phyloP scores from a whole-genome alignment of 257 asterid genomes.

The Solanum chilense region DNA sequence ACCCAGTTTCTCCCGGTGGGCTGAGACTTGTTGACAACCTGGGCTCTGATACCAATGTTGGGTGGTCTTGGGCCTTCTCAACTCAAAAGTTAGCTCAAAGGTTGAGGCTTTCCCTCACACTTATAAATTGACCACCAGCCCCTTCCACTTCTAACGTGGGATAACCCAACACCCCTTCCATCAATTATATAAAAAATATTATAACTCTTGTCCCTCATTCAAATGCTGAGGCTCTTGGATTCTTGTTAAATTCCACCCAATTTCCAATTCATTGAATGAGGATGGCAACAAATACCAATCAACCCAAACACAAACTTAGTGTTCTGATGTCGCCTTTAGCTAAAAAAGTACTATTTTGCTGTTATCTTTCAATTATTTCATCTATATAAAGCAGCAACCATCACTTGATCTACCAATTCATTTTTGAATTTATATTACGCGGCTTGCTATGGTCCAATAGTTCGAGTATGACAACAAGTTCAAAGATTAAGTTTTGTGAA shows the following conservation, averaged over 20 bases:
- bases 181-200: too few relatives aligned
- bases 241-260: neutral
- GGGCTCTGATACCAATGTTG: too few relatives aligned
- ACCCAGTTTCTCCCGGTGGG: too few relatives aligned
- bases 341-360: neutral
- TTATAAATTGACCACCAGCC: too few relatives aligned
- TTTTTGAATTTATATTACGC: neutral
- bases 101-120: too few relatives aligned
- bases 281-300: neutral
- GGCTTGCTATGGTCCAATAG: neutral
- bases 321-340: neutral
- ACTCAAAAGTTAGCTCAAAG: too few relatives aligned
- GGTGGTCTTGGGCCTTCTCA: too few relatives aligned
- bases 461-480: too few relatives aligned
- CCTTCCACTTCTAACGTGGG: too few relatives aligned
- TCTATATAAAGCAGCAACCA: neutral
- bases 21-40: too few relatives aligned
- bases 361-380: neutral
- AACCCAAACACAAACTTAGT: neutral
- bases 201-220: neutral
- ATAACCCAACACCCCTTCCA: too few relatives aligned
- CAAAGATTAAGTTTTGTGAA: too few relatives aligned
- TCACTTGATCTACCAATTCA: neutral
- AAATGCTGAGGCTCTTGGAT: neutral
- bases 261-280: neutral